Conservation (phyloP, 805 yeast genomes). For the Vanderwaltozyma polyspora region DNA sequence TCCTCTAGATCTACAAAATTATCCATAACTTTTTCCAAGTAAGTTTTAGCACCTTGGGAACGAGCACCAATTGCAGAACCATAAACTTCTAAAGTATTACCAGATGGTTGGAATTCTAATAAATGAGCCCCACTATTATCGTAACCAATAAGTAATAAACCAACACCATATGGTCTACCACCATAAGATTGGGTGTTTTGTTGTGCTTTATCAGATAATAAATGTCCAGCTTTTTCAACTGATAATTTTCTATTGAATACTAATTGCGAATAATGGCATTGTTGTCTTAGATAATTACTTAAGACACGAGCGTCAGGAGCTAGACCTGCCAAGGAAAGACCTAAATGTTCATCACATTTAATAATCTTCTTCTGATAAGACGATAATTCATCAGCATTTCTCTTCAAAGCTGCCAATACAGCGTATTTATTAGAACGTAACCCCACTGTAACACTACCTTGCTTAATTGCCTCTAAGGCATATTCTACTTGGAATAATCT, state of each 20-base stretch:
- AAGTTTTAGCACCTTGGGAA: slow-evolving; percentile 96
- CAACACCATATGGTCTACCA: slow-evolving; percentile 96
- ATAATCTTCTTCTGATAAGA: slow-evolving; percentile 92
- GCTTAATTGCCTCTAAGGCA: slow-evolving; percentile 94
- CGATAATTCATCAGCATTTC: slow-evolving; percentile 95
- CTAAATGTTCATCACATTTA: slow-evolving; percentile 86
- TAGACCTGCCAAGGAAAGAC: slow-evolving; percentile 90
- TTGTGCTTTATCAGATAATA: slow-evolving; percentile 95
- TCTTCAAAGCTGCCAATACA: slow-evolving; percentile 84
- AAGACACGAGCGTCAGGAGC: slow-evolving; percentile 97
- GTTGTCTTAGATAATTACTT: slow-evolving; percentile 79
- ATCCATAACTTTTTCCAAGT: slow-evolving; percentile 76
- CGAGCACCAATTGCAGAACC: slow-evolving; percentile 98
- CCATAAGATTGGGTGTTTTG: slow-evolving; percentile 93
- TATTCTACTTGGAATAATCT: slow-evolving; percentile 96
- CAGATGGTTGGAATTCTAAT: slow-evolving; percentile 92
- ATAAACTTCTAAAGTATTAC: slow-evolving; percentile 78
- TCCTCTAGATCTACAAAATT: slow-evolving; percentile 46
- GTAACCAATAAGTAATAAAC: slow-evolving; percentile 76
- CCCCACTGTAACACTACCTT: slow-evolving; percentile 96
- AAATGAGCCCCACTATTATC: slow-evolving; percentile 93
- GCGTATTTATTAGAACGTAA: slow-evolving; percentile 77
- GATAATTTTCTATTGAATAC: slow-evolving; percentile 79
- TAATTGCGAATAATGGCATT: slow-evolving; percentile 79
- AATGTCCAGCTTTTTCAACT: slow-evolving; percentile 68